phyloP scores from a whole-genome alignment of 2,329 filamentous ascomycete genomes.

The Diaporthe batatas region DNA sequence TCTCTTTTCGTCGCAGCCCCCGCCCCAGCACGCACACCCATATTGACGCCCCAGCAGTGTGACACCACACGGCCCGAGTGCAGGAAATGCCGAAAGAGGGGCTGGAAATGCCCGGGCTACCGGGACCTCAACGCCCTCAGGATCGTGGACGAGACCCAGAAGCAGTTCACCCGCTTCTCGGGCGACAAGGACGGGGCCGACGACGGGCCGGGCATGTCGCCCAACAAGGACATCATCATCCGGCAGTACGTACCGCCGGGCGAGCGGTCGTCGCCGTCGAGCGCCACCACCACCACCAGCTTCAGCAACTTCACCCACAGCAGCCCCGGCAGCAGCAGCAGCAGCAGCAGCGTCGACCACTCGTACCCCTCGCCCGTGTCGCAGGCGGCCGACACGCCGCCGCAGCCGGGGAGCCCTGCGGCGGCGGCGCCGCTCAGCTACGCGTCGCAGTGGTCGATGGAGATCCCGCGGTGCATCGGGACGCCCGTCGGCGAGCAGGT shows the following conservation, averaged over 20 bases:
- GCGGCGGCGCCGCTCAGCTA: slow-evolving; percentile 1
- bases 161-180: slow-evolving; percentile 41
- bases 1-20: neutral
- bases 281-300: neutral
- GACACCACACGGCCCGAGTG: slow-evolving; percentile 42
- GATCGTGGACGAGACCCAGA: slow-evolving; percentile 43
- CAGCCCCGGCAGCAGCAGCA: neutral
- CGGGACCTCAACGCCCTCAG: slow-evolving; percentile 42
- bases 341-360: neutral
- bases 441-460: slow-evolving; percentile 28
- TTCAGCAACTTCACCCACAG: too few species aligned
- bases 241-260: slow-evolving; percentile 27
- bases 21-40: neutral
- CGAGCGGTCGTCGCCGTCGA: slow-evolving; percentile 4
- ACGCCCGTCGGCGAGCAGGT: slow-evolving; percentile 41
- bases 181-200: slow-evolving; percentile 37
- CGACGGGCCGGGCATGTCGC: slow-evolving; percentile 21
- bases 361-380: slow-evolving; percentile 41
- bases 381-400: slow-evolving; percentile 3
- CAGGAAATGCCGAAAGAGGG: slow-evolving; percentile 42
- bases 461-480: slow-evolving; percentile 36
- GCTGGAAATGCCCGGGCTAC: slow-evolving; percentile 42
- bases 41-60: slow-evolving; percentile 32
- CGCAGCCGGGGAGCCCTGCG: too few species aligned
- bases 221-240: slow-evolving; percentile 26